Evolutionary conservation across 179 eudicot genomes (phyloP).

Genomic region (Nepenthes alata): DNA sequence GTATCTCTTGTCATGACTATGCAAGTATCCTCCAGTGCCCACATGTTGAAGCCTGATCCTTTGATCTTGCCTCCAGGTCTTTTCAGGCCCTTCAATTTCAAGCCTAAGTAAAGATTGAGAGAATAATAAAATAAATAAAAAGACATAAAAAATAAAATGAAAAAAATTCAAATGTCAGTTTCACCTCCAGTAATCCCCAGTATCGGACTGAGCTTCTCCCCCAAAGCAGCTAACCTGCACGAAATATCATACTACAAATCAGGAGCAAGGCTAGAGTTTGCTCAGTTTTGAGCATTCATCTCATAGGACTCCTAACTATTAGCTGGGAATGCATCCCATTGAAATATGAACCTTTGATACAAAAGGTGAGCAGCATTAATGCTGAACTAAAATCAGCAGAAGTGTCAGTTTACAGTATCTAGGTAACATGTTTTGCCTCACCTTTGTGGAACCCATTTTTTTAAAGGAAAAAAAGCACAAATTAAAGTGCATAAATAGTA

Average conservation of each 20-base stretch:
- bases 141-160: not conserved
- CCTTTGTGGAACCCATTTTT: too few relatives aligned
- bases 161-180: constrained; percentile 4
- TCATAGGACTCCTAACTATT: too few relatives aligned
- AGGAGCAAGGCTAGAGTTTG: not conserved
- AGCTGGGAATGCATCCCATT: too few relatives aligned
- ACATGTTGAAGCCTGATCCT: constrained; percentile 76
- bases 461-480: too few relatives aligned
- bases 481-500: too few relatives aligned
- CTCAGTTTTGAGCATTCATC: too few relatives aligned
- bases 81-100: constrained; percentile 86
- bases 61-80: constrained; percentile 90
- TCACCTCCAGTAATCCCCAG: constrained; percentile 96
- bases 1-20: constrained; percentile 93
- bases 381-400: too few relatives aligned
- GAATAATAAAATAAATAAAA: not conserved
- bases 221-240: constrained; percentile 92
- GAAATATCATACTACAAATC: not conserved
- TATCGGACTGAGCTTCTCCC: constrained; percentile 63
- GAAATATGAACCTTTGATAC: too few relatives aligned
- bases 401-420: too few relatives aligned
- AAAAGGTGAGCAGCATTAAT: too few relatives aligned
- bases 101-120: constrained; percentile 28
- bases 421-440: too few relatives aligned
- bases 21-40: constrained; percentile 85